Evolutionary conservation across 2,329 filamentous ascomycete genomes (phyloP).

Genomic region (Thielaviopsis populi): DNA sequence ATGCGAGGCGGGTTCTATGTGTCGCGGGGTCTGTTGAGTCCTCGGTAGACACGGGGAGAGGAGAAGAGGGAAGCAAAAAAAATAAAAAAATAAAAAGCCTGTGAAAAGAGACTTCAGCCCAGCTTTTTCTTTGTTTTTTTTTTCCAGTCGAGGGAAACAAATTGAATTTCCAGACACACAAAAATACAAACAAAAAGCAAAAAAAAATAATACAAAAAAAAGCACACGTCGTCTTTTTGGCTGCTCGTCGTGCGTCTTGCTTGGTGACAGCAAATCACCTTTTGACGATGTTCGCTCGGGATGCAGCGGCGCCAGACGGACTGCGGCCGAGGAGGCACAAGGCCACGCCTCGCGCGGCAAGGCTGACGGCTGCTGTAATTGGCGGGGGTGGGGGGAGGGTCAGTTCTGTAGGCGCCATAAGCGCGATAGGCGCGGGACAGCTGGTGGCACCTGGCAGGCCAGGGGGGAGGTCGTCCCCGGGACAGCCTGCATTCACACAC

Average conservation of each 20-base stretch:
- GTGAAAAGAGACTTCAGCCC: not conserved
- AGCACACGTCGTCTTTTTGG: not conserved
- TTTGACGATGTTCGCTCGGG: not conserved
- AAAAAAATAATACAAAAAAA: conserved; percentile 2
- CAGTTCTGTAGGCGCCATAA: not conserved
- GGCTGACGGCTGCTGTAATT: conserved; percentile 7
- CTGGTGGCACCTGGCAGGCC: not conserved
- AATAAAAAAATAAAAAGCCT: not conserved
- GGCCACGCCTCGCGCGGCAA: conserved; percentile 1
- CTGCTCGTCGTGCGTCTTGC: too few species aligned
- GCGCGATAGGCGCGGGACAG: conserved; percentile 2
- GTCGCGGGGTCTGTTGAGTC: too few species aligned
- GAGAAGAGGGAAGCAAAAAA: not conserved
- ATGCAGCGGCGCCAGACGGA: too few species aligned
- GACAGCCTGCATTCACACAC: too few species aligned
- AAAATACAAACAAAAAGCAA: conserved; percentile 9
- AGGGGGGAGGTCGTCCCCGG: not conserved
- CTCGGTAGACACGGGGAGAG: not conserved
- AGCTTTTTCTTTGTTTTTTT: not conserved
- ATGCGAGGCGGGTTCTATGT: too few species aligned
- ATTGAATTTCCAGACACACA: not conserved
- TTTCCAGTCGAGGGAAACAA: not conserved
- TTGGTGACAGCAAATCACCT: too few species aligned
- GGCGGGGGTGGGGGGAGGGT: not conserved
- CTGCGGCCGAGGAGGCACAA: not conserved